Evolutionary conservation across 2,329 filamentous ascomycete species (phyloP).

Genomic region (Hypoxylon sp.): DNA sequence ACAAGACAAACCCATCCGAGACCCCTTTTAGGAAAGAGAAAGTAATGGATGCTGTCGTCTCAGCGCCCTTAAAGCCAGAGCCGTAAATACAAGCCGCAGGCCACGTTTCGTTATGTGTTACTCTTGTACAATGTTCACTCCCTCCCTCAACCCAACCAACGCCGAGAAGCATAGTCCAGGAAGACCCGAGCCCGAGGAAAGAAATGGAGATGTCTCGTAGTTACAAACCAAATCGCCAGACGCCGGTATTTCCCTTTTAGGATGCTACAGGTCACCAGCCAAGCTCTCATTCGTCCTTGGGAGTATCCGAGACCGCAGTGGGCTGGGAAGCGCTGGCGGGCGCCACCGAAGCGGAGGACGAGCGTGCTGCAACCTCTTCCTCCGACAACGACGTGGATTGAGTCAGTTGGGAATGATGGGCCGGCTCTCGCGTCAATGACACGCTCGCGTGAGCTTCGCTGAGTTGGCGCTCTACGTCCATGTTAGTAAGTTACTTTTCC

Average conservation of each 20-base stretch:
- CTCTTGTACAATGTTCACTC: neutral
- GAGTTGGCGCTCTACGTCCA: constrained; percentile 58
- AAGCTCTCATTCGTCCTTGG: constrained; percentile 37
- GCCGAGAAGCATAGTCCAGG: constrained; percentile 11
- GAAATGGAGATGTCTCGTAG: neutral
- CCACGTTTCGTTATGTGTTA: constrained; percentile 14
- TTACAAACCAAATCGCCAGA: constrained; percentile 11
- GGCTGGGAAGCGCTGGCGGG: constrained; percentile 25
- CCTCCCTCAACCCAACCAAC: constrained; percentile 5
- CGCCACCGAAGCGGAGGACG: constrained; percentile 13
- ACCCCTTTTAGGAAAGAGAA: constrained; percentile 3
- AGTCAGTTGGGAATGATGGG: constrained; percentile 58
- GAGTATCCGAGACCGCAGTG: constrained; percentile 23
- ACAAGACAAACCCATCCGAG: neutral
- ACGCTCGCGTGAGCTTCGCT: constrained; percentile 51
- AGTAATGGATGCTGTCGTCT: constrained; percentile 1
- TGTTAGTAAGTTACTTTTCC: constrained; percentile 35
- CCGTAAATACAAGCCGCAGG: constrained; percentile 7
- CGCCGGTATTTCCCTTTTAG: constrained; percentile 7
- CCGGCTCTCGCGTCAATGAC: constrained; percentile 55
- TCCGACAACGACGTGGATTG: constrained; percentile 56
- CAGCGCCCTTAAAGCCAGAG: constrained; percentile 6
- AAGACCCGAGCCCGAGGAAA: constrained; percentile 1
- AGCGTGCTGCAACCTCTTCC: constrained; percentile 42
- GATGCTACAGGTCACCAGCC: neutral